phyloP scores from a whole-genome alignment of 2,329 filamentous ascomycete species.

The Calcarisporium arbuscula region DNA sequence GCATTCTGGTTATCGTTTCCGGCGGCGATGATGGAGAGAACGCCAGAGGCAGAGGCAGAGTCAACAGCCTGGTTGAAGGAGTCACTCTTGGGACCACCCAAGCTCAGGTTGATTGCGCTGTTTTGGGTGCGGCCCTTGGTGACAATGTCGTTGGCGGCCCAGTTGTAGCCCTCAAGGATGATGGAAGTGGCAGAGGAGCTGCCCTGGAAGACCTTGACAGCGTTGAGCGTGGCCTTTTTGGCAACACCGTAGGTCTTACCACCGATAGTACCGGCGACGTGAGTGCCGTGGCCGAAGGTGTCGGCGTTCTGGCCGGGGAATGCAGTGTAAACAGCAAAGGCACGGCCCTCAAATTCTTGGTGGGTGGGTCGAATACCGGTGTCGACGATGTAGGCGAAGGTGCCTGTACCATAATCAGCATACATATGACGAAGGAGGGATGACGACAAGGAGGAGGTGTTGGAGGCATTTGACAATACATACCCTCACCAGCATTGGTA shows the following conservation, averaged over 20 bases:
- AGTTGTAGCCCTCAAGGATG: conserved; percentile 30
- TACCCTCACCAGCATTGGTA: conserved; percentile 35
- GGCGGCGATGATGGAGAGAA: conserved; percentile 48
- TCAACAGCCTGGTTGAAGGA: conserved; percentile 45
- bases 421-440: no score
- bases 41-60: conserved; percentile 35
- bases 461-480: neutral
- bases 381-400: conserved; percentile 57
- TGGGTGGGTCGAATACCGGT: conserved; percentile 53
- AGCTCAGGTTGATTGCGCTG: conserved; percentile 50
- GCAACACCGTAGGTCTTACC: conserved; percentile 32
- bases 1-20: conserved; percentile 39
- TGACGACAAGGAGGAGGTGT: no score
- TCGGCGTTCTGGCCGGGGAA: conserved; percentile 20
- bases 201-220: conserved; percentile 39
- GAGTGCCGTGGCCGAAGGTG: conserved; percentile 36
- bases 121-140: conserved; percentile 29
- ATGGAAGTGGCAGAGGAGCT: conserved; percentile 19
- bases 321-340: conserved; percentile 23
- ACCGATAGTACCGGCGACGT: conserved; percentile 29
- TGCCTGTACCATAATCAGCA: conserved; percentile 33
- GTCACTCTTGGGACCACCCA: conserved; percentile 39
- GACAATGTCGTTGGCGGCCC: conserved; percentile 38
- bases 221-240: conserved; percentile 36
- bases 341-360: conserved; percentile 46